Conservation (phyloP, 2,329 filamentous ascomycete species). For the Aspergillus sp. region DNA sequence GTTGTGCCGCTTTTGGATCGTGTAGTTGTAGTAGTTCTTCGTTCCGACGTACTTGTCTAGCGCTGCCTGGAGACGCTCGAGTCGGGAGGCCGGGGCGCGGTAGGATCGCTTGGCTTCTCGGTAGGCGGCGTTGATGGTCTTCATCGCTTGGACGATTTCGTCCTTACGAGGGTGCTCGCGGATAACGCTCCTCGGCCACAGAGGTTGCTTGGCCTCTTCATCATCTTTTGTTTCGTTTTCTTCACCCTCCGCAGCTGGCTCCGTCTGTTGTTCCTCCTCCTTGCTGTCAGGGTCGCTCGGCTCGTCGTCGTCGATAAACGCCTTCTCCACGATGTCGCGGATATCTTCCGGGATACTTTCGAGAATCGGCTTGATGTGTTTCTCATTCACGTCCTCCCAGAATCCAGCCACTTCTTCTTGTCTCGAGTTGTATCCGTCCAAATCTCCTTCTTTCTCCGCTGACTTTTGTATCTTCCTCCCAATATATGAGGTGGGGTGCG, state of each 20-base stretch:
- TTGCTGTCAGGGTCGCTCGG: constrained; percentile 9
- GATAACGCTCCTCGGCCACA: not conserved
- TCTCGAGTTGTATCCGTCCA: constrained; percentile 57
- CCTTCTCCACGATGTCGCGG: constrained; percentile 31
- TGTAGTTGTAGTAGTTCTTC: constrained; percentile 95
- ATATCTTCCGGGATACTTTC: constrained; percentile 35
- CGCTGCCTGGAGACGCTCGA: constrained; percentile 64
- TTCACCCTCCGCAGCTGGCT: constrained; percentile 9
- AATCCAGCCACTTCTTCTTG: constrained; percentile 72
- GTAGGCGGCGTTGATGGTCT: constrained; percentile 71
- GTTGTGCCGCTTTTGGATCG: constrained; percentile 70
- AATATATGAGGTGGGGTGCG: constrained; percentile 78
- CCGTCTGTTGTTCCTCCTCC: constrained; percentile 8
- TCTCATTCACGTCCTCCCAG: constrained; percentile 75
- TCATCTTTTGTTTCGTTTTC: constrained; percentile 7
- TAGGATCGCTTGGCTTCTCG: constrained; percentile 74
- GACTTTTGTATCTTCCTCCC: constrained; percentile 73
- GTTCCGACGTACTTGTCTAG: constrained; percentile 73
- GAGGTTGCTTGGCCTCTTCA: too few species aligned
- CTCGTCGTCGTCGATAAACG: constrained; percentile 21
- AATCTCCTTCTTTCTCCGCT: constrained; percentile 62
- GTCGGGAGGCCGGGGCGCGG: constrained; percentile 62
- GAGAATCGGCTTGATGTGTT: constrained; percentile 62
- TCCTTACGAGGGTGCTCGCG: constrained; percentile 15
- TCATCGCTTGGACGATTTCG: constrained; percentile 56